Base-by-base conservation (phyloP, 1,139 yeast genomes). In the Geotrichum histeridarum region DNA sequence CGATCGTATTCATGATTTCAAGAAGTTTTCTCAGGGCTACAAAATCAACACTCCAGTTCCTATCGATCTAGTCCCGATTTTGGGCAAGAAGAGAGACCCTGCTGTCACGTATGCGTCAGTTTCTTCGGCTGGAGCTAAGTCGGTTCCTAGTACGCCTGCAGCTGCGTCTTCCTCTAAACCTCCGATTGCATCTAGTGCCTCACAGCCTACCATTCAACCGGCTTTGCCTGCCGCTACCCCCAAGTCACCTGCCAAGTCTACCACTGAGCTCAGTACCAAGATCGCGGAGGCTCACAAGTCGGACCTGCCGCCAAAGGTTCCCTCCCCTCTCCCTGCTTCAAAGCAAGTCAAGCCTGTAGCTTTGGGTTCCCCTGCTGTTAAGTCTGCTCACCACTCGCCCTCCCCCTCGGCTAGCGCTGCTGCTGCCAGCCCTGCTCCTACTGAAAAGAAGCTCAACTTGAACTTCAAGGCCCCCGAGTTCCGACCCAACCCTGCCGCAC, bases 1-100 rank as follows among this genome's bases (percentile, higher is more conserved):
- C 14, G 76, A 71, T 45, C 64, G 73, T 18, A 57, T 88, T 61
- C 84, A 85, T 61, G 87, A 93, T n/a, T 75, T 89, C 56, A 83
- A 81, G 59, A 88, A 86, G 67, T 90, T 90, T 67, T 82, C 95
- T 51, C 90, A 88, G 51, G 86, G 80, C 62, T 87, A 87, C 70
- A 88, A 87, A 70, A 81, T 89, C 54, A 63, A 61, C 22, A 65
- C 73, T 1, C 76, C 75, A 3, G 73, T 73, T 7, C 96, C 96
- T 5, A 71, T 80, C 37, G 96, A 89, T 66, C 76, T 88, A 65
- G 76, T 86, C 59, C 93, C 95, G 4, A 84, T 86, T 38, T 73
- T 86, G 46, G 75, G 91, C 7, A 85, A 84, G 67, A 88, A 83
- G 64, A 82, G 81, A 64, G 67, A 70, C 32, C 83, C 82, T 35